phyloP scores from a whole-genome alignment of 2,329 filamentous ascomycete species.

The Cryphonectria nitschkei region DNA sequence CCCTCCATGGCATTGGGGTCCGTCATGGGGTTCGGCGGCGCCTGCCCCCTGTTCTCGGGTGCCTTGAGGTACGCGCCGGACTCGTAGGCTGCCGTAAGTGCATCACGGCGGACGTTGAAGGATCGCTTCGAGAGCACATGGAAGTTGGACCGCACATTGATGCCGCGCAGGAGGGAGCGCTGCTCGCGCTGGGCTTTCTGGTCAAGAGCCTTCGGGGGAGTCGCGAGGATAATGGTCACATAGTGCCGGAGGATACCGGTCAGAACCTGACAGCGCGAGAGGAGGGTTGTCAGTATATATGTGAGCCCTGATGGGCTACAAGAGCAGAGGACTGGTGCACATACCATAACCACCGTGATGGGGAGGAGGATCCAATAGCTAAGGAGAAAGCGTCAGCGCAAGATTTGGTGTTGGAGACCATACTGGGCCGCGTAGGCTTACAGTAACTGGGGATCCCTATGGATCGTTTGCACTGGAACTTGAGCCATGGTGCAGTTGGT shows the following conservation, averaged over 20 bases:
- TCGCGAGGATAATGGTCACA: constrained; percentile 86
- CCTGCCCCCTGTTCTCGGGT: constrained; percentile 82
- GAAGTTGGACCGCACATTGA: constrained; percentile 82
- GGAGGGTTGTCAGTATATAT: constrained; percentile 43
- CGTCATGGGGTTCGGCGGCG: constrained; percentile 89
- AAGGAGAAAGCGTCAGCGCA: constrained; percentile 31
- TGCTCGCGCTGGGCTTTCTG: constrained; percentile 82
- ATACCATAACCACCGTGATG: constrained; percentile 95
- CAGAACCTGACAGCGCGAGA: constrained; percentile 70
- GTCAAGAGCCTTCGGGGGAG: constrained; percentile 80
- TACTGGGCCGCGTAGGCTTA: constrained; percentile 50
- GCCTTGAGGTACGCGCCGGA: constrained; percentile 88
- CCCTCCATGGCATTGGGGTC: constrained; percentile 98
- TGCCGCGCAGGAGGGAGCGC: constrained; percentile 78
- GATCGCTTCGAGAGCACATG: constrained; percentile 76
- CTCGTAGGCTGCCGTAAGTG: constrained; percentile 80
- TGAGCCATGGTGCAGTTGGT: constrained; percentile 69
- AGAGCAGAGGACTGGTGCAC: constrained; percentile 27
- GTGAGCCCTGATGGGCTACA: not conserved
- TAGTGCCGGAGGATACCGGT: constrained; percentile 97
- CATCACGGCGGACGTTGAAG: constrained; percentile 80
- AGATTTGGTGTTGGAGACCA: constrained; percentile 5
- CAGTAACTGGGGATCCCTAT: constrained; percentile 98
- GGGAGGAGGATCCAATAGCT: constrained; percentile 99
- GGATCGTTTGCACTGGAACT: constrained; percentile 89